Base-by-base conservation (phyloP, 257 asterid genomes). In the Ocimum tenuiflorum region DNA sequence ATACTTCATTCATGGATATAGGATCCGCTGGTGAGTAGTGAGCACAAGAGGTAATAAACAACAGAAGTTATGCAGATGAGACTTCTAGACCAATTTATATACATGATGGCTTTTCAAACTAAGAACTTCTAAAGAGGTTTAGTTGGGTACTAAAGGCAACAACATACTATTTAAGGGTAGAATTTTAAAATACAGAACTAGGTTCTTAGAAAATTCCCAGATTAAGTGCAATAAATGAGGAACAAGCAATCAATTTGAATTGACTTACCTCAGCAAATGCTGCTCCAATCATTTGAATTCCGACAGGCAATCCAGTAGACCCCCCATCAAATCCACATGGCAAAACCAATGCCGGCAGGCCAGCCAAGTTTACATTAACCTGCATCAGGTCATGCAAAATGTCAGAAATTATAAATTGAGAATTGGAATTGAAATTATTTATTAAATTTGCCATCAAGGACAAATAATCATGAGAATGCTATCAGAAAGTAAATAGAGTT, bases 321-420 rank as follows among this genome's bases (percentile, higher is more conserved):
- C 79, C 94, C 61, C 81, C 86, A 59, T 75, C 70, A 78, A 86
- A 79, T 65, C 99, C 99, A 82, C 99, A 94, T 0, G 99, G 97
- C 69, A 94, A 69, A 78, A 94, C 99, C 72, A 94, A 75, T n/a
- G 99, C 99, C 46, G 97, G 97, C 42, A 94, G 83, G 51, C 99
- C 99, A 75, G 97, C 95, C 87, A 90, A 81, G 88, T 94, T 94
- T 54, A 94, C 97, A 73, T 94, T 94, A 20, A 92, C 97, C 99
- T 89, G 86, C 74, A 72, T 67, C 31, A 60, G 35, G 59, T 36
- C 46, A 17, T 35, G 29, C 8, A 56, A 60, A 65, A 9, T 31
- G 52, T 45, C 69, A 11, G 67, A 63, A 48, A 47, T 39, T 11
- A 49, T 57, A 47, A 55, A 43, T 31, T 6, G 11, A n/a, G 31